phyloP scores from a whole-genome alignment of 1,284 basidiomycete genomes.

The Rhodotorula sp. region DNA sequence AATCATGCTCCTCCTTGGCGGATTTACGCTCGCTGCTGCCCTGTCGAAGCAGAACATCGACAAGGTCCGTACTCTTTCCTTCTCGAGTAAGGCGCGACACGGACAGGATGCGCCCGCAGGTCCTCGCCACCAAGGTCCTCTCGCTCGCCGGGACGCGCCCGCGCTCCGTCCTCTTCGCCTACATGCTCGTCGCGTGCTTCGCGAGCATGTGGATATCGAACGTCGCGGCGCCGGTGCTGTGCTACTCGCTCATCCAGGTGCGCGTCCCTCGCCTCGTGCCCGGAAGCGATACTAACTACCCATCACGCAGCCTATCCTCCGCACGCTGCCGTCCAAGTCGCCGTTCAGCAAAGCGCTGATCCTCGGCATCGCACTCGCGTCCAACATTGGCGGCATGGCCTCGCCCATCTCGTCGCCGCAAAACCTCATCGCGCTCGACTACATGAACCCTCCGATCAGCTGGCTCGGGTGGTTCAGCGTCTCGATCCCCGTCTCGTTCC shows the following conservation, averaged over 20 bases:
- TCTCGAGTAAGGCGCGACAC: slow-evolving; percentile 13
- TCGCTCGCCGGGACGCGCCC: slow-evolving; percentile 87
- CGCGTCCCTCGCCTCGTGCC: slow-evolving; percentile 44
- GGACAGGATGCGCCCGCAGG: slow-evolving; percentile 42
- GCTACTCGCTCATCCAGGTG: slow-evolving; percentile 94
- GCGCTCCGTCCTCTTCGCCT: slow-evolving; percentile 81
- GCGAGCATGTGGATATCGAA: slow-evolving; percentile 99
- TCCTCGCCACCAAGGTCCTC: slow-evolving; percentile 89
- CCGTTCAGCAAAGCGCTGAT: slow-evolving; percentile 89
- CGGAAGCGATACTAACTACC: neutral
- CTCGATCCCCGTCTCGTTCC: slow-evolving; percentile 81
- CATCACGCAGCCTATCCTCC: slow-evolving; percentile 76
- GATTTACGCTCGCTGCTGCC: slow-evolving; percentile 98
- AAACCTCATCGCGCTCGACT: slow-evolving; percentile 87
- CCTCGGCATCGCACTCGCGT: slow-evolving; percentile 92
- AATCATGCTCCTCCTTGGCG: slow-evolving; percentile 87
- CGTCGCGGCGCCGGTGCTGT: slow-evolving; percentile 94
- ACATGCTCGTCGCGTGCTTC: slow-evolving; percentile 97
- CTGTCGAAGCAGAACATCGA: slow-evolving; percentile 97
- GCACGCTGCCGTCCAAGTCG: slow-evolving; percentile 84
- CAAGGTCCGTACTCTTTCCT: slow-evolving; percentile 54
- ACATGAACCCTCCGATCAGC: slow-evolving; percentile 82
- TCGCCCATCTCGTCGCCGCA: slow-evolving; percentile 80
- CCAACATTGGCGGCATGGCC: slow-evolving; percentile 75
- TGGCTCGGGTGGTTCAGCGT: slow-evolving; percentile 96